Percentiles rank a stretch among this genome's conserved stretches.
phyloP scores from a whole-genome alignment of 2,329 filamentous ascomycete genomes.

The Grosmannia clavigera region DNA sequence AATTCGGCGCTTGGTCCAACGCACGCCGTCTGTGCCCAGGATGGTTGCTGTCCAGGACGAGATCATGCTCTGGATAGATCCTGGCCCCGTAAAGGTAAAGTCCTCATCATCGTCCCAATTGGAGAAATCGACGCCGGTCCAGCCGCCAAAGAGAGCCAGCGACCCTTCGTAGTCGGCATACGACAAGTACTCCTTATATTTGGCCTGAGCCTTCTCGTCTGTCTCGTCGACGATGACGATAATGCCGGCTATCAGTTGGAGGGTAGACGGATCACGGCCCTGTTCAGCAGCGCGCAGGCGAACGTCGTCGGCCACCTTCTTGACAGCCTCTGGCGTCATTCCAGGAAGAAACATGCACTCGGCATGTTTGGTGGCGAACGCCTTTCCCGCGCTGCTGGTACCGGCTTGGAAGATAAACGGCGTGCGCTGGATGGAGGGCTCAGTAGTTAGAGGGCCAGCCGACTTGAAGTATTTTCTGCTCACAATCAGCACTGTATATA shows the following conservation, averaged over 20 bases:
- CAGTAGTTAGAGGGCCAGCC: neutral
- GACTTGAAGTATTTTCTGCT: neutral
- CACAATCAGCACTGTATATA: neutral
- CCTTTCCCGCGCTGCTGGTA: conserved; percentile 11
- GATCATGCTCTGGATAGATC: conserved; percentile 7
- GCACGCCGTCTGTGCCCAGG: conserved; percentile 2
- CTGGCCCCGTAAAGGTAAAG: conserved; percentile 7
- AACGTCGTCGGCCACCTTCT: conserved; percentile 2
- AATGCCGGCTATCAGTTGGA: conserved; percentile 14
- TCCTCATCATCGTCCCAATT: conserved; percentile 10
- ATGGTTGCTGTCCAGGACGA: neutral
- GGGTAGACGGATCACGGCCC: conserved; percentile 10
- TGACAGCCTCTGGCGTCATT: neutral
- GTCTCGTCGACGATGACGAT: conserved; percentile 13
- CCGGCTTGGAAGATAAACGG: conserved; percentile 16
- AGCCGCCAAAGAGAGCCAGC: conserved; percentile 2
- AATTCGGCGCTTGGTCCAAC: conserved; percentile 10
- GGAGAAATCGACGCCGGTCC: conserved; percentile 12
- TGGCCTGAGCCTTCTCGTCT: conserved; percentile 12
- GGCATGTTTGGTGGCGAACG: conserved; percentile 14
- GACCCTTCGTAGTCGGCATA: conserved; percentile 5
- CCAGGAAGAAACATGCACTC: conserved; percentile 14
- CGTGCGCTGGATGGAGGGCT: conserved; percentile 10
- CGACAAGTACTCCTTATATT: conserved; percentile 9
- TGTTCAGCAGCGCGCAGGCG: conserved; percentile 4